phyloP scores from a whole-genome alignment of 2,329 filamentous ascomycete species.

The Colletotrichum acutatum region DNA sequence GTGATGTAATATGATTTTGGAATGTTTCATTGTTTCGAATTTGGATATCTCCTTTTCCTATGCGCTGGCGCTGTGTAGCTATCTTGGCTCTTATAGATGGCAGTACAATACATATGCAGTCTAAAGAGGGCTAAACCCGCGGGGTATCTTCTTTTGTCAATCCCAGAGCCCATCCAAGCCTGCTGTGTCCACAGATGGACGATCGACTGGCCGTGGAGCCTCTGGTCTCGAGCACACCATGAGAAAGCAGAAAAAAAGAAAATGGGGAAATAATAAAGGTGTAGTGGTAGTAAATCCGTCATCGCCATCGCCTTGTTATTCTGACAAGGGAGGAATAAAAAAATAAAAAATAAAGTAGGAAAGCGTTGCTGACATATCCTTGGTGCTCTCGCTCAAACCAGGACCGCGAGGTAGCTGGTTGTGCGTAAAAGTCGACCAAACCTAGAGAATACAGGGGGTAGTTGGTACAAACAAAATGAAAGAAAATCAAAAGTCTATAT shows the following conservation, averaged over 20 bases:
- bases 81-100: constrained; percentile 3
- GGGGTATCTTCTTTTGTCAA: constrained; percentile 34
- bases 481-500: constrained; percentile 35
- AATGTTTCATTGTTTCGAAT: not conserved
- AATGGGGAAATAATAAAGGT: constrained; percentile 2
- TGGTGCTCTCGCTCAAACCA: constrained; percentile 12
- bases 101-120: constrained; percentile 27
- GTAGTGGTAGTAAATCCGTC: constrained; percentile 12
- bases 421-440: constrained; percentile 6
- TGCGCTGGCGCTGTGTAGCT: constrained; percentile 24
- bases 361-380: constrained; percentile 35
- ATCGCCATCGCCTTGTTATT: constrained; percentile 34
- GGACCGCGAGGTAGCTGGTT: constrained; percentile 26
- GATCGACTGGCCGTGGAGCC: constrained; percentile 16
- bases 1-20: constrained; percentile 3
- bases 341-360: constrained; percentile 21
- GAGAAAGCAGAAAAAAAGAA: constrained; percentile 13
- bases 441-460: constrained; percentile 14
- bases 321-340: constrained; percentile 30
- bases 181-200: not conserved
- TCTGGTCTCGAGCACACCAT: constrained; percentile 17
- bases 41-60: not conserved
- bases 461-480: constrained; percentile 22
- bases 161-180: constrained; percentile 34
- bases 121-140: constrained; percentile 31